Percentiles rank a stretch among this genome's conserved stretches.
Conservation (phyloP, 2,329 filamentous ascomycete species). For the Septoria linicola region DNA sequence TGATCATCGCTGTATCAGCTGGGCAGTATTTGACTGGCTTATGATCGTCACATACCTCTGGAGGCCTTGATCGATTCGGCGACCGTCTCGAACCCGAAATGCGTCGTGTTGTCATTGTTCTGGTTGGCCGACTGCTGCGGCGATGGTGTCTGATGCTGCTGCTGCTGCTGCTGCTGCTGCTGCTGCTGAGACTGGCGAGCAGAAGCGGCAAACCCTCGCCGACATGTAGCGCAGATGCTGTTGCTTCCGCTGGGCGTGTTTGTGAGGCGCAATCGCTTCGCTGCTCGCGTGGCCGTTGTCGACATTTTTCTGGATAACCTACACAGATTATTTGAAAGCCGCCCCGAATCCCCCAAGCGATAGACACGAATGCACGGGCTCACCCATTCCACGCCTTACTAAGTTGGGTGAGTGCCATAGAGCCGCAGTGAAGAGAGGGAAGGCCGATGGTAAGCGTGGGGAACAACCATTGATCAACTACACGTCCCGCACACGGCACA, state of each 20-base stretch:
- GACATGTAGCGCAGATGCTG: conserved; percentile 30
- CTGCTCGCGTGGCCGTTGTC: conserved; percentile 29
- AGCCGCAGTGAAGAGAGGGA: neutral
- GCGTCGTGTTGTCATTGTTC: conserved; percentile 63
- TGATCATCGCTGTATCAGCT: conserved; percentile 36
- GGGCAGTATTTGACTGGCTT: neutral
- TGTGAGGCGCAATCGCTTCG: conserved; percentile 36
- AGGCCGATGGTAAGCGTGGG: conserved; percentile 7
- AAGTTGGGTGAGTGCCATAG: too few relatives aligned
- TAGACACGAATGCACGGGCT: too few relatives aligned
- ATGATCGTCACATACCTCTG: conserved; percentile 48
- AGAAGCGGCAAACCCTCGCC: conserved; percentile 25
- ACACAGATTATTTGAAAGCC: too few relatives aligned
- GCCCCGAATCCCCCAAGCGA: too few relatives aligned
- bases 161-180: conserved; percentile 9
- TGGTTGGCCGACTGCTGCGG: conserved; percentile 35
- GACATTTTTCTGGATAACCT: conserved; percentile 23
- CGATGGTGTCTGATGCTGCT: conserved; percentile 25
- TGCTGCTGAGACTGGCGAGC: conserved; percentile 13
- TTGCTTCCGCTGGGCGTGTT: neutral
- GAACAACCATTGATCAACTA: neutral
- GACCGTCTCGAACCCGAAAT: conserved; percentile 88
- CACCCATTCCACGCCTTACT: too few relatives aligned
- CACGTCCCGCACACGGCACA: neutral
- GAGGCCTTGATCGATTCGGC: conserved; percentile 75